phyloP scores from a whole-genome alignment of 352 stramenopile species.

The Thraustochytrium sp. region DNA sequence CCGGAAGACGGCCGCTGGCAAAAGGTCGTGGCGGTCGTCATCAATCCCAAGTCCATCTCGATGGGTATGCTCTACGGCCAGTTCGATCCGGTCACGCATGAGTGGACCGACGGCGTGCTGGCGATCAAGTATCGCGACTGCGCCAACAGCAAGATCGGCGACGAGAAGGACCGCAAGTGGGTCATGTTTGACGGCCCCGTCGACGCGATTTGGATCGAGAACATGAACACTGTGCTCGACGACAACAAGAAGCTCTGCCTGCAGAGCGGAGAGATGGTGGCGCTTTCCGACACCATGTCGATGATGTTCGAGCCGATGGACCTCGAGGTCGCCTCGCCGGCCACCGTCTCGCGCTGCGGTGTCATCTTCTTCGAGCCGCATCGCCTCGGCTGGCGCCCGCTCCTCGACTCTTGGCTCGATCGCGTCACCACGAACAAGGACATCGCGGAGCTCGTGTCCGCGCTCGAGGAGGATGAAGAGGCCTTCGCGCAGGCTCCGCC shows the following conservation, averaged over 20 bases:
- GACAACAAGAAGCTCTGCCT: slow-evolving; percentile 92
- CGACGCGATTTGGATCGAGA: slow-evolving; percentile 92
- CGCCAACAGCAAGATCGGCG: slow-evolving; percentile 67
- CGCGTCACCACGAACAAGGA: slow-evolving; percentile 50
- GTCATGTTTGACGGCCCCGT: slow-evolving; percentile 88
- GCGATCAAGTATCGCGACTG: slow-evolving; percentile 87
- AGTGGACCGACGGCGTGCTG: slow-evolving; percentile 88
- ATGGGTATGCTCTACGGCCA: slow-evolving; percentile 87
- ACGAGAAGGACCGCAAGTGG: slow-evolving; percentile 68
- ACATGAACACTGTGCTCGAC: slow-evolving; percentile 92
- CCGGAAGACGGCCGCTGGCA: slow-evolving; percentile 58
- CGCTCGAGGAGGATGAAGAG: slow-evolving; percentile 56
- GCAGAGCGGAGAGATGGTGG: slow-evolving; percentile 85
- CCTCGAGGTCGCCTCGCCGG: slow-evolving; percentile 80
- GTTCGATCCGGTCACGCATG: slow-evolving; percentile 86
- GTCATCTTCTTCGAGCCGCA: slow-evolving; percentile 93
- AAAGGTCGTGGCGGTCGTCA: slow-evolving; percentile 61
- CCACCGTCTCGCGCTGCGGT: slow-evolving; percentile 82
- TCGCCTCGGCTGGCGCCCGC: slow-evolving; percentile 76
- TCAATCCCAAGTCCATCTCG: slow-evolving; percentile 90
- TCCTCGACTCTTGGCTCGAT: slow-evolving; percentile 80
- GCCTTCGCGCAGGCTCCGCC: slow-evolving; percentile 47
- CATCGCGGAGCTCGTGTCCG: slow-evolving; percentile 79
- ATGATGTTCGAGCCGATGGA: slow-evolving; percentile 96
- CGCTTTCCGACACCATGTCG: slow-evolving; percentile 89